These are phyloP conservation scores for Botryobasidium botryosum DNA, from an alignment of 768 basidiomycete genomes.

Conservation along the genomic window DNA sequence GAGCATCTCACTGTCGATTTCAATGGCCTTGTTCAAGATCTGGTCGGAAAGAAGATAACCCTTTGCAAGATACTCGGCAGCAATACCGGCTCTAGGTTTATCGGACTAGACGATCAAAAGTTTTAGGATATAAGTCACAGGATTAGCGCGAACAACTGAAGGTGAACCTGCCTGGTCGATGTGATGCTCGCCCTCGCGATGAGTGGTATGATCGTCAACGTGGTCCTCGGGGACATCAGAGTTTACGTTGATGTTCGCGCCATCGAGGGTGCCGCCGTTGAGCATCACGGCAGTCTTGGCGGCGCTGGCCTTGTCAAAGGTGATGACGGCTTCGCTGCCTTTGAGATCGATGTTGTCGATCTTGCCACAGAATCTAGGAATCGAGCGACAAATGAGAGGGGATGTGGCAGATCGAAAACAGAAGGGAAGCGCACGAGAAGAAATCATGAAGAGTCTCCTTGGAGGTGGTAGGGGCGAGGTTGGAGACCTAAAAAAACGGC, in stretches of 20 bases:
- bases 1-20: slow-evolving; percentile 32
- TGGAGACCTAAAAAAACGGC: slow-evolving; percentile 38
- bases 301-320: slow-evolving; percentile 70
- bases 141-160: no score
- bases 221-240: slow-evolving; percentile 52
- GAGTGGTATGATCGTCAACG: slow-evolving; percentile 31
- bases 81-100: slow-evolving; percentile 82
- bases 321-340: slow-evolving; percentile 40
- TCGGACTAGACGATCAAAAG: no score
- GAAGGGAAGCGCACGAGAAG: slow-evolving; percentile 42
- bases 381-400: slow-evolving; percentile 60
- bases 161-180: slow-evolving; percentile 66
- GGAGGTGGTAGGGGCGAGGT: slow-evolving; percentile 47
- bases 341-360: slow-evolving; percentile 50
- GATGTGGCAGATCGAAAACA: not conserved
- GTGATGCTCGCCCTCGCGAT: slow-evolving; percentile 9
- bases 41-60: slow-evolving; percentile 72
- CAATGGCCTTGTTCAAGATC: slow-evolving; percentile 63
- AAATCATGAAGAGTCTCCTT: slow-evolving; percentile 57
- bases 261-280: slow-evolving; percentile 51
- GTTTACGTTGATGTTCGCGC: slow-evolving; percentile 47
- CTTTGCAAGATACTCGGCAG: slow-evolving; percentile 84
- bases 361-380: slow-evolving; percentile 21
- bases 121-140: no score
- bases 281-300: slow-evolving; percentile 80